Percentiles rank a stretch among this genome's conserved stretches.
Evolutionary conservation across 2,329 filamentous ascomycete genomes (phyloP).

Genomic region (Alternaria rosae): DNA sequence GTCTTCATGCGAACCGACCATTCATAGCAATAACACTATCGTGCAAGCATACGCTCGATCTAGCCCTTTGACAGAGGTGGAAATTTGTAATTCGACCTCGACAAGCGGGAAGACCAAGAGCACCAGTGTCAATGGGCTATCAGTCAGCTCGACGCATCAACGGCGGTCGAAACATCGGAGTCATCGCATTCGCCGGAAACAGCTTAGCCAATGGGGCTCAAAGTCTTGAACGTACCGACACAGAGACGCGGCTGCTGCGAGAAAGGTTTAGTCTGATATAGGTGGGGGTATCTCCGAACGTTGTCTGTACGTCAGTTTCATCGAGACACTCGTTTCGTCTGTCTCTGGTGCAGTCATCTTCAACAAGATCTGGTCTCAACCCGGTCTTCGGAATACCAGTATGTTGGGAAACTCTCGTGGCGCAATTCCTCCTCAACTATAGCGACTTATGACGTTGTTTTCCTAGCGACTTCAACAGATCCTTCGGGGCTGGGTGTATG

Average conservation of each 20-base stretch:
- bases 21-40: neutral
- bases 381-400: neutral
- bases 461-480: neutral
- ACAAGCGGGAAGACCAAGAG: neutral
- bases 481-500: neutral
- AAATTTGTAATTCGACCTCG: neutral
- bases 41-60: too few relatives aligned
- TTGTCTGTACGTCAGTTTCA: neutral
- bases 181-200: neutral
- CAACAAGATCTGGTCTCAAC: too few relatives aligned
- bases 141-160: neutral
- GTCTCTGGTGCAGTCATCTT: neutral
- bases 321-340: neutral
- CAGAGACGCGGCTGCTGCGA: neutral
- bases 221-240: too few relatives aligned
- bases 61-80: too few relatives aligned
- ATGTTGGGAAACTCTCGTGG: neutral
- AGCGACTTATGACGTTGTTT: neutral
- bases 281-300: too few relatives aligned
- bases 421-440: neutral
- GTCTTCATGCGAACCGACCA: neutral
- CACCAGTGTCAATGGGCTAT: neutral
- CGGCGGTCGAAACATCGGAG: neutral
- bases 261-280: neutral
- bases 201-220: neutral